Base-by-base conservation (phyloP, 495 filamentous ascomycete genomes). In the Aspergillus kassunensis region DNA sequence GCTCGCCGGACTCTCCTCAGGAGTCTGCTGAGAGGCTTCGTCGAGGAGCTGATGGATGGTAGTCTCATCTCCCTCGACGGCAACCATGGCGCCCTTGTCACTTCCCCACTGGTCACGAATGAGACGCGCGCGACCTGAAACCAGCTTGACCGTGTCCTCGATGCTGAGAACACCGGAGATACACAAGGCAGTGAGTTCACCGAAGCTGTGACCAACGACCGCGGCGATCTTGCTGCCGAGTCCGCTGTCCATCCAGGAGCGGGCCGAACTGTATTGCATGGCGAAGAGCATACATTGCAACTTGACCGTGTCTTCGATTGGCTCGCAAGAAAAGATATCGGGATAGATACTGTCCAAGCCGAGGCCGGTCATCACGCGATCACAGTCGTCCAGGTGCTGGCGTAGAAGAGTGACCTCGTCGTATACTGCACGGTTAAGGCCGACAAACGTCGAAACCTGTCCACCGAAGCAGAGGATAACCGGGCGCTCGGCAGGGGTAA, bases 401-500 rank as follows among this genome's bases (percentile, higher is more conserved):
- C 68, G 64, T 0, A 77, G 52, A 2, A 79, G 29, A 0, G 54
- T 43, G 0, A 61, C 54, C 5, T 37, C 47, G 1, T 73, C 53
- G 40, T 70, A 76, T 2, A 78, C 24, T 0, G 50, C 30, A 10
- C 59, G 54, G 31, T 64, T 55, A 19, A 73, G 54, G 1, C 67
- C 69, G 42, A 72, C 46, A 37, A 44, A 63, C 6, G 42, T 59
- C 13, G 57, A 65, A 4, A 62, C 45, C 40, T 83, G 79, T 7
- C 78, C 79, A 3, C 79, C 77, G 39, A 83, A 80, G 54, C 72
- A 77, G 0, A 83, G 63, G 3, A 83, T 57, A 2, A 80, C 65
- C 0, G 77, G 72, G 13, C 53, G 19, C 13, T 31, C 18, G 2
- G 13, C 20, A 10, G 44, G 39, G 0, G 23, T 11, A 13, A 37